A percentile compares a stretch with the other conserved stretches of the same genome.
phyloP scores from a whole-genome alignment of 441 rosid genomes.

The Macaranga tanarius region DNA sequence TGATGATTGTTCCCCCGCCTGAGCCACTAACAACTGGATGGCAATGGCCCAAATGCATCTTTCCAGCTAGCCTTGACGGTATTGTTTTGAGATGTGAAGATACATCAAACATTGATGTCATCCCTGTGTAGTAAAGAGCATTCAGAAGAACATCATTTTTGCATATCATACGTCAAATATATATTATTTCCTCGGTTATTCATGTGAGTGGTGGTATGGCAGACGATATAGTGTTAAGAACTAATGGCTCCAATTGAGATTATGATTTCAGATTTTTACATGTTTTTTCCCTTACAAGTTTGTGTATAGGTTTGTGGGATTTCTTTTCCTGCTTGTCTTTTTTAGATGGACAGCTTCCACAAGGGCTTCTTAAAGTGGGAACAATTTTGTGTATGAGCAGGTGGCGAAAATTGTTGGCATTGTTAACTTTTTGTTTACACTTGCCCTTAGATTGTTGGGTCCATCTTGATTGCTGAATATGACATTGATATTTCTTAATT shows the following conservation, averaged over 20 bases:
- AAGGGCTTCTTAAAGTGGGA: slow-evolving; percentile 2
- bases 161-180: not conserved
- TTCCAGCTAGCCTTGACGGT: slow-evolving; percentile 92
- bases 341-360: not conserved
- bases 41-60: slow-evolving; percentile 80
- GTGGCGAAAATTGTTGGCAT: not conserved
- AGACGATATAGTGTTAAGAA: slow-evolving; percentile 22
- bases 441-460: not conserved
- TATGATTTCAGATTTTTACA: not conserved
- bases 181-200: slow-evolving; percentile 10
- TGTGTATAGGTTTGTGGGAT: slow-evolving; percentile 14
- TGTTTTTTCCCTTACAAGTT: not conserved
- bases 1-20: slow-evolving; percentile 92
- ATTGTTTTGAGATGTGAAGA: slow-evolving; percentile 96
- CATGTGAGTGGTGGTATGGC: slow-evolving; percentile 1
- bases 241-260: slow-evolving; percentile 11
- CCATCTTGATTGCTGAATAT: not conserved
- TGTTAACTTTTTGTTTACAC: not conserved
- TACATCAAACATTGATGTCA: slow-evolving; percentile 85
- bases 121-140: slow-evolving; percentile 58
- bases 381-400: slow-evolving; percentile 3
- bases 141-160: not conserved
- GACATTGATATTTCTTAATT: not conserved
- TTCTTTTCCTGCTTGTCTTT: not conserved
- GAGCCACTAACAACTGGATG: slow-evolving; percentile 93